Evolutionary conservation across 1,284 basidiomycete genomes (phyloP), one percentile per base, ranked within the genome.

Genomic region (Sanghuangporus baumii): DNA sequence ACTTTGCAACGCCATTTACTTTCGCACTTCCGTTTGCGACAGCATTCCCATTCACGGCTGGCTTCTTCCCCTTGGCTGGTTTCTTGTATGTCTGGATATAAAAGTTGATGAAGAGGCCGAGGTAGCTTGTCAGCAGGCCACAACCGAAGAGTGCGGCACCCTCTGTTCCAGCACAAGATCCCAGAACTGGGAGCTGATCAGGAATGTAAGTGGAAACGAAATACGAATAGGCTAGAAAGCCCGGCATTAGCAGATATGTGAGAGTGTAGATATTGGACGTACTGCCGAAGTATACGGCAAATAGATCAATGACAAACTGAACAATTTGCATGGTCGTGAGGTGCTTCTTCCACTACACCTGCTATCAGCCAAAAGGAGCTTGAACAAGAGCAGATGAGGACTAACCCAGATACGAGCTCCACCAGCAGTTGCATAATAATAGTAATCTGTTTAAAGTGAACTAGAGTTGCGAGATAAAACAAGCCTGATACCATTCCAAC

Each of bases 371-470:
- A 48, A 38, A 57, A 11, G 60, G 40, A 65, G 56, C 47, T 48
- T 12, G 23, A 31, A 9, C 20, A 18, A 54, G 12, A 16, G 2
- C 36, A 52, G 12, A 2, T 23, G 23, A 47, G 69, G 67, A 72
- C 82, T 62, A 74, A 94, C 93, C 96, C 96, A 98, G 77, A 98
- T 93, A 78, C 84, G 93, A 72, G 90, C 90, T 69, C 96, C 96
- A 71, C 94, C 93, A 61, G 96, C 94, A 60, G 96, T 97, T 48
- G 94, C 94, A 76, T 89, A 97, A 79, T 97, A 97, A 79, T 98
- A 98, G 78, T 98, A 97, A 79, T 97, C 93, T 94, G 69, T 14
- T 36, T 20, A 66, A 31, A 57, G 55, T 59, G 62, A 54, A 26
- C 16, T 11, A 37, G 2, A 3, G 7, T 34, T 48, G 50, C 8